Base-by-base conservation (phyloP, 148 eudicot species). In the Silene conica region DNA sequence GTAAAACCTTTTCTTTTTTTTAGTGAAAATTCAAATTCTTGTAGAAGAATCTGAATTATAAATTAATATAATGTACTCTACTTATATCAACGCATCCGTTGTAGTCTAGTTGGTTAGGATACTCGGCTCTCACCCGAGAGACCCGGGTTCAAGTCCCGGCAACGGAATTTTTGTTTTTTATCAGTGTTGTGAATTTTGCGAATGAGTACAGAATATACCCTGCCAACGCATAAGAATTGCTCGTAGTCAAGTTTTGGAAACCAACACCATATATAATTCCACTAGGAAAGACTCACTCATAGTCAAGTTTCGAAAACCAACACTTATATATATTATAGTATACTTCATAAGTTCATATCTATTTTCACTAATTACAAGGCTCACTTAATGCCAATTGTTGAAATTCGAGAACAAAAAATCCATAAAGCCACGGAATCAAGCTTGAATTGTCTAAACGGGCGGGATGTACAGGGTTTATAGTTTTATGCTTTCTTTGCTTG, bases 41-140 rank as follows among this genome's bases (percentile, higher is more conserved):
- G n/a, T n/a, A n/a, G n/a, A n/a, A n/a, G n/a, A n/a, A n/a, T n/a
- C n/a, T n/a, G n/a, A n/a, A n/a, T n/a, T n/a, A n/a, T n/a, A n/a
- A n/a, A n/a, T n/a, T n/a, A n/a, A n/a, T n/a, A n/a, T n/a, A n/a
- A n/a, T n/a, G n/a, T n/a, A 26, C 28, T 48, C 8, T 48, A 0
- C 0, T 14, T 10, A 9, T 8, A 7, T 22, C 25, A 9, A 25
- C 10, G 25, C 21, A 77, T 92, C 96, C 96, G 96, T 90, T 90
- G 96, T 90, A 90, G 98, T 90, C 96, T 90, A 93, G 98, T 62
- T 89, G 98, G 98, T 93, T 73, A 93, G 98, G 98, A 93, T 89
- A 93, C 94, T 93, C 96, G 96, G 98, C 98, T 93, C 98, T 93
- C 98, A 93, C 96, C 98, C 92, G 96, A 93, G 94, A 90, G 96